phyloP scores from a whole-genome alignment of 148 eudicot genomes.

The Fagopyrum tataricum region DNA sequence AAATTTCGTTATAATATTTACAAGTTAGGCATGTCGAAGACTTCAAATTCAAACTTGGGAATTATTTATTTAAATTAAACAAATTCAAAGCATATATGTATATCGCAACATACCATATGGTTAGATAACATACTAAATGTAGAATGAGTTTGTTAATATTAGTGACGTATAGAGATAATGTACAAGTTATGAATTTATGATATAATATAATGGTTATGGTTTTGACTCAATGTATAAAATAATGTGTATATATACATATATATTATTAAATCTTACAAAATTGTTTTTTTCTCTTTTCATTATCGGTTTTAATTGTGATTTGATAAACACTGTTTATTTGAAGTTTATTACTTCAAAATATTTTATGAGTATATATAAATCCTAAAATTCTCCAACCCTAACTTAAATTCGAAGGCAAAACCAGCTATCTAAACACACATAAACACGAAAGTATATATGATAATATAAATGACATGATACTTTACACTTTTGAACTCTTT shows the following conservation, averaged over 20 bases:
- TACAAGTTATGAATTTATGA: background rate
- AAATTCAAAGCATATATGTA: background rate
- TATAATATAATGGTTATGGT: background rate
- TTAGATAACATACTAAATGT: background rate
- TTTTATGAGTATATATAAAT: no score
- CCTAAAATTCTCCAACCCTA: no score
- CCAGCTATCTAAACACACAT: no score
- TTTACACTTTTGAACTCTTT: background rate
- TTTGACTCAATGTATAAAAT: background rate
- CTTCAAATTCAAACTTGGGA: background rate
- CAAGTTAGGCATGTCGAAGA: background rate
- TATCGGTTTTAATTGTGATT: no score
- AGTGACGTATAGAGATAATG: background rate
- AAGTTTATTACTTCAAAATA: no score
- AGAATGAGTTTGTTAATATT: background rate
- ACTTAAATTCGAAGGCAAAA: no score
- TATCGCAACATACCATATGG: background rate
- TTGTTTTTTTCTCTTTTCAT: no score
- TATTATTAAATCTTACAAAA: no score
- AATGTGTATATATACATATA: no score
- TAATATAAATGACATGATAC: no score
- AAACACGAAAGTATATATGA: no score
- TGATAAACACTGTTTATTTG: no score
- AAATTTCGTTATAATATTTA: background rate
- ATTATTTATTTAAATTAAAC: background rate